Evolutionary conservation across 495 filamentous ascomycete genomes (phyloP), one percentile per base, ranked within the genome.

Genomic region (Haplographium delicatum): DNA sequence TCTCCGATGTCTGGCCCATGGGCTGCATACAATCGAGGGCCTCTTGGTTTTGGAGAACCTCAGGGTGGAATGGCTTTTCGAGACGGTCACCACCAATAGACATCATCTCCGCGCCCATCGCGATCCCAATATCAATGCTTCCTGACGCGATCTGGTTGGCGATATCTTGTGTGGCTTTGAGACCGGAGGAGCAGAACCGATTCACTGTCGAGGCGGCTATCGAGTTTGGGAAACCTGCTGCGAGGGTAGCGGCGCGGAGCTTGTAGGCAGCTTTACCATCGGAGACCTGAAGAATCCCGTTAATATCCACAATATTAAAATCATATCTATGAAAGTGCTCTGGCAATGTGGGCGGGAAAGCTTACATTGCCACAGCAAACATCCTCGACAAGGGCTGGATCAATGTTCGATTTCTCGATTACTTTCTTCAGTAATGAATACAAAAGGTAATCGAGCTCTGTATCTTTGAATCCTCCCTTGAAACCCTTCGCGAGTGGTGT

Each of bases 1-100:
- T 96, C 73, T 98, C 93, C 9, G 84, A 89, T 0, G 93, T 98
- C 81, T 95, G 93, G 0, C 93, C 93, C 93, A 98, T 98, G 24
- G 89, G 83, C 76, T 91, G 82, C 79, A 88, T 79, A 74, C 89
- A 94, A 68, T 98, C 93, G 27, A 65, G 61, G 0, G 88, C 80
- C 62, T 96, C 90, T 62, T 87, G 86, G 51, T 76, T 79, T 30
- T 46, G 72, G 22, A 89, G 67, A 23, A 98, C 80, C 45, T 83
- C 81, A 38, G 84, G 83, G 64, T 88, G 82, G 73, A 96, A 94
- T 3, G 88, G 82, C 23, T 71, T 68, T 18, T 80, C 77, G 16
- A 88, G 71, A 2, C 79, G 72, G 56, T 88, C 83, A 23, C 83
- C 83, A 45, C 80, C 76, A 11, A 73, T 72, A 23, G 82, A 82